A percentile compares a stretch with the other conserved stretches of the same genome.
phyloP scores from a whole-genome alignment of 805 yeast genomes.

The Candida cerambycidarum region DNA sequence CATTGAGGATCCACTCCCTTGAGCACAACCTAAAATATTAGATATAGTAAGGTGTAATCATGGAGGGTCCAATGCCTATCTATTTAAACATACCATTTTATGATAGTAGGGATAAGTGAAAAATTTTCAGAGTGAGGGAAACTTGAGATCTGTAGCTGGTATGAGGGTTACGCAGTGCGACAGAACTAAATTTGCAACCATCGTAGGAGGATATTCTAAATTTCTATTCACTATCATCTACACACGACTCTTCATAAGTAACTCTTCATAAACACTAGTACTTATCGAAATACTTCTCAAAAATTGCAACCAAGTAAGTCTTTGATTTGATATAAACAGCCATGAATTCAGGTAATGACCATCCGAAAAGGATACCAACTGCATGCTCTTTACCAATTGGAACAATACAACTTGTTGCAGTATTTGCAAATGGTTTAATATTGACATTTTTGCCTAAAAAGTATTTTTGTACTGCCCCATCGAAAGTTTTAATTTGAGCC shows the following conservation, averaged over 20 bases:
- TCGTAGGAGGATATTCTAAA: background rate
- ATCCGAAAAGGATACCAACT: conserved; percentile 32
- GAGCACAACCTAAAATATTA: conserved; percentile 10
- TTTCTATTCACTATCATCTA: too few relatives aligned
- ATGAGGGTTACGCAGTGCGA: background rate
- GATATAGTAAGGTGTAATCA: conserved; percentile 8
- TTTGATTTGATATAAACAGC: conserved; percentile 27
- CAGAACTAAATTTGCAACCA: background rate
- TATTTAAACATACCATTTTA: conserved; percentile 16
- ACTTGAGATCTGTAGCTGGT: background rate
- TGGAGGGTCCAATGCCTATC: conserved; percentile 15
- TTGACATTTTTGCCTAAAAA: conserved; percentile 12
- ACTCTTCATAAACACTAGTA: background rate
- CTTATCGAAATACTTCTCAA: conserved; percentile 1
- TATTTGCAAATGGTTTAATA: conserved; percentile 14
- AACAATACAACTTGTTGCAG: conserved; percentile 19
- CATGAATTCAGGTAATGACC: conserved; percentile 27
- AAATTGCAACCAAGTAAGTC: conserved; percentile 23
- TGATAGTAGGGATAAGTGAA: conserved; percentile 1
- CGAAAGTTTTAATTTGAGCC: background rate
- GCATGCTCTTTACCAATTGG: conserved; percentile 40
- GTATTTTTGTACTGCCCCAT: conserved; percentile 10
- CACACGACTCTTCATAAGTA: too few relatives aligned
- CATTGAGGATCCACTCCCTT: conserved; percentile 12
- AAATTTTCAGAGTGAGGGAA: conserved; percentile 1